These are phyloP conservation scores for Paramecium sonneborni DNA, from an alignment of 73 alveolate species.

Conservation along the genomic window DNA sequence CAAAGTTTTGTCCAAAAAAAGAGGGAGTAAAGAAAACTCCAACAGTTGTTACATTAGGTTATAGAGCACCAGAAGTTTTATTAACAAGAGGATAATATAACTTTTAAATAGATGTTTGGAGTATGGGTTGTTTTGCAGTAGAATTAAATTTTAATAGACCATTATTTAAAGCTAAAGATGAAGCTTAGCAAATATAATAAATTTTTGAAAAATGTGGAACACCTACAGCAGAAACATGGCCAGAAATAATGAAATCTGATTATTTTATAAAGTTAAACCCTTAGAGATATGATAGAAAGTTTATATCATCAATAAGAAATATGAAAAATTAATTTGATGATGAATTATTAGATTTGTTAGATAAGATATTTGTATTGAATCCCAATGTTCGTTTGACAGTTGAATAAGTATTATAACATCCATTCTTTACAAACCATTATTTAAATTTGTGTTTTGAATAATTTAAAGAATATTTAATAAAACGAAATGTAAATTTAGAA, in stretches of 20 bases:
- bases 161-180: constrained; percentile 69
- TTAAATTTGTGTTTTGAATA: background rate
- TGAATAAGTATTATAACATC: constrained; percentile 7
- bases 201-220: constrained; percentile 80
- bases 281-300: background rate
- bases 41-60: constrained; percentile 86
- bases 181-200: constrained; percentile 71
- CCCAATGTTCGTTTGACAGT: background rate
- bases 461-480: background rate
- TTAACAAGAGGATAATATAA: constrained; percentile 74
- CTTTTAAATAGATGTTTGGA: constrained; percentile 83
- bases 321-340: constrained; percentile 18
- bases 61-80: constrained; percentile 90
- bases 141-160: constrained; percentile 50
- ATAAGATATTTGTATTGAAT: constrained; percentile 48
- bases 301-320: constrained; percentile 25
- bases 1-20: constrained; percentile 67
- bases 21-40: constrained; percentile 72
- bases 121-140: constrained; percentile 49
- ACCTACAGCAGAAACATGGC: constrained; percentile 79
- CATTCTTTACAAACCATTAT: background rate
- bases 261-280: background rate
- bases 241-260: constrained; percentile 47
- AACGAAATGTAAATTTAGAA: background rate
- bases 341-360: constrained; percentile 22